These are phyloP conservation scores for Cucumis melo DNA, from an alignment of 306 rosid genomes.

Conservation along the genomic window DNA sequence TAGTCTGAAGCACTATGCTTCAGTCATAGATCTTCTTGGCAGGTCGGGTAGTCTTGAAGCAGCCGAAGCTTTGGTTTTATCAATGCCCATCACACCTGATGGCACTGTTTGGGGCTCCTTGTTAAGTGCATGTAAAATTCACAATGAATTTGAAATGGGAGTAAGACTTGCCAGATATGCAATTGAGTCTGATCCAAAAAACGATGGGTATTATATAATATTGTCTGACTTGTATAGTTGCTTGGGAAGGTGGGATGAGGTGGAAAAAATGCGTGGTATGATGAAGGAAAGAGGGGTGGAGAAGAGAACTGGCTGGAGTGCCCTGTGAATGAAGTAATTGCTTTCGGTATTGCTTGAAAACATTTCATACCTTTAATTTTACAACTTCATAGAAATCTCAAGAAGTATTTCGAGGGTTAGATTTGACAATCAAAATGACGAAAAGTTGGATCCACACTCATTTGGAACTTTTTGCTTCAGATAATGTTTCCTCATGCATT, in stretches of 20 bases:
- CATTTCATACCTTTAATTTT: background rate
- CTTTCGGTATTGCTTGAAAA: background rate
- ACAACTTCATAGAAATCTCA: background rate
- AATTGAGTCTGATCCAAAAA: slow-evolving; percentile 54
- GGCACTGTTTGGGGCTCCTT: slow-evolving; percentile 69
- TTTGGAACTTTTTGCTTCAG: background rate
- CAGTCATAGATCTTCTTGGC: slow-evolving; percentile 76
- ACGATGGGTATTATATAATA: slow-evolving; percentile 58
- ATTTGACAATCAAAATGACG: background rate
- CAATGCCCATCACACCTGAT: slow-evolving; percentile 70
- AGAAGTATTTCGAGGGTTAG: background rate
- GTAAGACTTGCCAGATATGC: slow-evolving; percentile 48
- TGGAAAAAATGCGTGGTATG: slow-evolving; percentile 40
- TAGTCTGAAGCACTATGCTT: slow-evolving; percentile 65
- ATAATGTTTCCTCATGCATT: background rate
- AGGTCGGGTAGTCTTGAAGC: slow-evolving; percentile 57
- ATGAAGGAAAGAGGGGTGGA: slow-evolving; percentile 42
- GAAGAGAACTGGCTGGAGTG: slow-evolving; percentile 63
- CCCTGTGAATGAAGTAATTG: slow-evolving; percentile 7
- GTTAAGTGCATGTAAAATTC: slow-evolving; percentile 57
- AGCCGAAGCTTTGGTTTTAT: slow-evolving; percentile 50
- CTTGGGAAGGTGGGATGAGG: slow-evolving; percentile 71
- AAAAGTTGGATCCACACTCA: background rate
- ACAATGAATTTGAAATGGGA: slow-evolving; percentile 49
- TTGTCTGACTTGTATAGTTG: slow-evolving; percentile 55